Percentiles rank a stretch among this genome's conserved stretches.
Conservation (phyloP, 163 green algal genomes). For the Chloroidium sp. region DNA sequence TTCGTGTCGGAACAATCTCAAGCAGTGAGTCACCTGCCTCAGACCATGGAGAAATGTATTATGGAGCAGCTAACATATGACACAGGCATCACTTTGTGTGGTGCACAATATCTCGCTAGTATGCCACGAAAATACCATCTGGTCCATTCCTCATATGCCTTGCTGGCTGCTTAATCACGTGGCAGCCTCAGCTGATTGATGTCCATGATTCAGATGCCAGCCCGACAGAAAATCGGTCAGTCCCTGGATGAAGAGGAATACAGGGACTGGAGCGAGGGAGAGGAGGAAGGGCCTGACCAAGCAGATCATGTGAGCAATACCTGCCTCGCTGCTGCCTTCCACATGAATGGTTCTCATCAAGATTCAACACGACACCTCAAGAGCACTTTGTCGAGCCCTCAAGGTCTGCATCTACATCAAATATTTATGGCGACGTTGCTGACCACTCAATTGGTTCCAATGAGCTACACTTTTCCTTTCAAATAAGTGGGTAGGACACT, state of each 20-base stretch:
- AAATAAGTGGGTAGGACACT: too few species aligned
- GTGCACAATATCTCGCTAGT: background rate
- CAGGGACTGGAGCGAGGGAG: slow-evolving; percentile 21
- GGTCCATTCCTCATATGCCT: too few species aligned
- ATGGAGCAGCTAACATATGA: background rate
- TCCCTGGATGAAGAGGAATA: slow-evolving; percentile 15
- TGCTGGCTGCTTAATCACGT: background rate
- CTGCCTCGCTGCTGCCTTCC: too few species aligned
- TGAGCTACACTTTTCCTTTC: too few species aligned
- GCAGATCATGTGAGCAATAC: background rate
- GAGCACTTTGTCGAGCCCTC: too few species aligned
- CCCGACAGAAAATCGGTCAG: background rate
- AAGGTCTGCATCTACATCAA: too few species aligned
- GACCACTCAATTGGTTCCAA: too few species aligned
- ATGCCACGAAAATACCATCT: too few species aligned
- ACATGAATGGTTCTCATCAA: background rate
- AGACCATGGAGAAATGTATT: too few species aligned
- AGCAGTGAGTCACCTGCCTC: slow-evolving; percentile 21
- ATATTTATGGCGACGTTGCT: too few species aligned
- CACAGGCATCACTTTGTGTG: background rate
- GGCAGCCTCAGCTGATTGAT: too few species aligned
- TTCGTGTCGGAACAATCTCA: slow-evolving; percentile 23
- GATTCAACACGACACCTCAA: background rate
- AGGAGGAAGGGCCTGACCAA: background rate
- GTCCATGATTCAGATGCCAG: slow-evolving; percentile 18